Conservation (phyloP, 495 filamentous ascomycete genomes). For the Talaromyces thailandensis region DNA sequence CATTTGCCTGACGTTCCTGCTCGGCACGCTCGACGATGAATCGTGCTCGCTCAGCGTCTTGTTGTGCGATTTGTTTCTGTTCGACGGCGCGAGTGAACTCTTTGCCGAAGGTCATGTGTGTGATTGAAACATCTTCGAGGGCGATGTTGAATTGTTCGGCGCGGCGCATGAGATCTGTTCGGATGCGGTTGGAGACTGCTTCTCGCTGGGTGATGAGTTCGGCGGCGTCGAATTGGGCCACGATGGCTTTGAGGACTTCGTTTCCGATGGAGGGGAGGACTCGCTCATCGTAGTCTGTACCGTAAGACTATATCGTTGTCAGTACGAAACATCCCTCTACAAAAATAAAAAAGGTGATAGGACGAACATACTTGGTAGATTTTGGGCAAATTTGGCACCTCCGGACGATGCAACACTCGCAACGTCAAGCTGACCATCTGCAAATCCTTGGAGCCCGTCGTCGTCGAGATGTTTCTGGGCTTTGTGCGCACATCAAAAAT, state of each 20-base stretch:
- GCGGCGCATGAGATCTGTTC: slow-evolving; percentile 85
- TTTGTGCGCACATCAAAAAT: slow-evolving; percentile 97
- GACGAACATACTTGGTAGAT: slow-evolving; percentile 81
- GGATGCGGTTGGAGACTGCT: slow-evolving; percentile 91
- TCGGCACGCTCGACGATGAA: slow-evolving; percentile 99
- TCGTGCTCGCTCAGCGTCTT: slow-evolving; percentile 91
- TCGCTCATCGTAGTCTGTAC: slow-evolving; percentile 97
- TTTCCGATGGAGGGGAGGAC: slow-evolving; percentile 99
- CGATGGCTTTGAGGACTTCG: slow-evolving; percentile 98
- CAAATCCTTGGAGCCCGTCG: slow-evolving; percentile 95
- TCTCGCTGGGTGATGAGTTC: slow-evolving; percentile 99
- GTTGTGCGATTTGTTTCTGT: slow-evolving; percentile 99
- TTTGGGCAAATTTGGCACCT: slow-evolving; percentile 84
- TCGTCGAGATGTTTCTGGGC: slow-evolving; percentile 95
- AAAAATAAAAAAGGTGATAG: not conserved
- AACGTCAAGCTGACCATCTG: slow-evolving; percentile 99
- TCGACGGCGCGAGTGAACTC: slow-evolving; percentile 98
- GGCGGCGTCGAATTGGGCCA: slow-evolving; percentile 97
- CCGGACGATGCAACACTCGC: slow-evolving; percentile 88
- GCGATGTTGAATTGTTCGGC: slow-evolving; percentile 99
- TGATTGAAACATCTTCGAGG: slow-evolving; percentile 98
- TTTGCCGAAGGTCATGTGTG: slow-evolving; percentile 99
- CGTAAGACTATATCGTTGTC: slow-evolving; percentile 48
- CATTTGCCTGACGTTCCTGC: slow-evolving; percentile 97
- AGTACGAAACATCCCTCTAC: not conserved